Conservation (phyloP, 306 rosid genomes). For the Coriaria nepalensis region DNA sequence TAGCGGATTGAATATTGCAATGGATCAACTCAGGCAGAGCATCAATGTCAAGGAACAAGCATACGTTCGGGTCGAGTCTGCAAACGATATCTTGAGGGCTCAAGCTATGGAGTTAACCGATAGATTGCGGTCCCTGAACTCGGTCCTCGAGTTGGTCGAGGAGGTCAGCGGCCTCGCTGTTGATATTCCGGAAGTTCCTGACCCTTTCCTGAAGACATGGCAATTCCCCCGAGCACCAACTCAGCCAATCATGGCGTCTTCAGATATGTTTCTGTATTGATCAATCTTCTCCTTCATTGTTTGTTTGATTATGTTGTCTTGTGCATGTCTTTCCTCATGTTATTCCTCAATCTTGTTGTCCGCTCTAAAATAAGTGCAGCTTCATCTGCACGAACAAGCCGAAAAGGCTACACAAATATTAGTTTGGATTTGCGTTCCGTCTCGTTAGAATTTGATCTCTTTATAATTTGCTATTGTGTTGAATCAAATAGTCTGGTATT, state of each 20-base stretch:
- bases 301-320: too few species aligned
- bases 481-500: too few species aligned
- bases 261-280: constrained; percentile 46
- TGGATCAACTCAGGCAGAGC: constrained; percentile 28
- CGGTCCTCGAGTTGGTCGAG: constrained; percentile 55
- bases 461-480: too few species aligned
- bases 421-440: too few species aligned
- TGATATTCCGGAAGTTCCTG: constrained; percentile 66
- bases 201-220: constrained; percentile 67
- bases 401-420: too few species aligned
- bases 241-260: constrained; percentile 39
- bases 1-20: constrained; percentile 31
- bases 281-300: background rate
- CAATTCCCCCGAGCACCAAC: constrained; percentile 28
- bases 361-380: too few species aligned
- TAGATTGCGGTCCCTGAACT: constrained; percentile 55
- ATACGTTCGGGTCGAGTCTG: constrained; percentile 31
- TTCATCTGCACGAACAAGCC: too few species aligned
- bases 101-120: constrained; percentile 53
- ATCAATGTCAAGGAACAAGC: constrained; percentile 47
- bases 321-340: too few species aligned
- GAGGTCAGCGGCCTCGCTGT: constrained; percentile 55
- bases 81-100: constrained; percentile 50
- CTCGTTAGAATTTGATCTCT: too few species aligned
- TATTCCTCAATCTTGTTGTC: too few species aligned